Evolutionary conservation across 192 early-diverging fungal species (phyloP).

Genomic region (Coemansia sp.): DNA sequence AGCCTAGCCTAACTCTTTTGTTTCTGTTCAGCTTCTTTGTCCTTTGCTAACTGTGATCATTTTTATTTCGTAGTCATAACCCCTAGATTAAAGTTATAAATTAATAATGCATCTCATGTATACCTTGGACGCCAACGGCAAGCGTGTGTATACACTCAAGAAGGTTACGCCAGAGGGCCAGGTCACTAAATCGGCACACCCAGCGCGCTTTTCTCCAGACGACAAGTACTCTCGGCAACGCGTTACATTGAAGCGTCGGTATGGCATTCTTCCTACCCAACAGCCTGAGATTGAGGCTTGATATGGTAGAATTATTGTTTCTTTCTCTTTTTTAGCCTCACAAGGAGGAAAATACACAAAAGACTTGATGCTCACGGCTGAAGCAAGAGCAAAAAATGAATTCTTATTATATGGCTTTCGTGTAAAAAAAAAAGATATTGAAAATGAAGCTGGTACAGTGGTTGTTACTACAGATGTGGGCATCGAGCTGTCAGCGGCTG

Average conservation of each 20-base stretch:
- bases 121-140: constrained; percentile 72
- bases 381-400: background rate
- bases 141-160: constrained; percentile 97
- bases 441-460: background rate
- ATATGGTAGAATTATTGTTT: background rate
- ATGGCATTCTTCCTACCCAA: constrained; percentile 81
- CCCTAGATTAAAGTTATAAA: background rate
- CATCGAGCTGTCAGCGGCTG: constrained; percentile 11
- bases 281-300: constrained; percentile 49
- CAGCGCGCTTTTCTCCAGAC: constrained; percentile 98
- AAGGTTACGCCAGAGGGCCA: constrained; percentile 76
- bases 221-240: constrained; percentile 99
- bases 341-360: background rate
- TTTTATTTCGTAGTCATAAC: background rate
- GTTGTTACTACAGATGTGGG: background rate
- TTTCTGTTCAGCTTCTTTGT: background rate
- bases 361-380: background rate
- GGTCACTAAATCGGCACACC: constrained; percentile 96
- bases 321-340: background rate
- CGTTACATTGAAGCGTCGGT: constrained; percentile 94
- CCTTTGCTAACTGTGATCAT: background rate
- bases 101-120: constrained; percentile 92
- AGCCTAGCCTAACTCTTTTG: too few species aligned
- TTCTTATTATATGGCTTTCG: background rate
- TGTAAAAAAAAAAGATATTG: background rate